Percentiles rank a stretch among this genome's conserved stretches.
phyloP scores from a whole-genome alignment of 768 basidiomycete genomes.

The Boletus vinaceobasis region DNA sequence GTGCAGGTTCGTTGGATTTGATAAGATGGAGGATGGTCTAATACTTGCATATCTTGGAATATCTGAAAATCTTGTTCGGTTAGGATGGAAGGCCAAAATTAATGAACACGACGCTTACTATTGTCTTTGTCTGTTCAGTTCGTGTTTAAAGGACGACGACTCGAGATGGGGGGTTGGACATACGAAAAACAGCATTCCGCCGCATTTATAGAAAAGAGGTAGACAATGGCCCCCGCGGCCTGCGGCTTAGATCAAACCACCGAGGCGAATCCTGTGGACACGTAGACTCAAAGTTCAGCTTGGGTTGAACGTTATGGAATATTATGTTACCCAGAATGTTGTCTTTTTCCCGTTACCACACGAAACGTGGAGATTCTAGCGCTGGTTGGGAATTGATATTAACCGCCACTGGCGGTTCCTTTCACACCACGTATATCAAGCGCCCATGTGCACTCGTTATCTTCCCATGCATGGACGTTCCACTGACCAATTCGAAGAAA shows the following conservation, averaged over 20 bases:
- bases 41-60: background rate
- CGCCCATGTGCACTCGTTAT: background rate
- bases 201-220: constrained; percentile 10
- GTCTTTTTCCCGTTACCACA: background rate
- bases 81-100: background rate
- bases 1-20: constrained; percentile 3
- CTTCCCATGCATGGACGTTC: background rate
- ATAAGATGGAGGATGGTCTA: constrained; percentile 7
- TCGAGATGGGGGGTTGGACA: background rate
- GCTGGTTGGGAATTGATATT: background rate
- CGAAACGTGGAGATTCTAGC: constrained; percentile 1
- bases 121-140: background rate
- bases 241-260: background rate
- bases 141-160: background rate
- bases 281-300: background rate
- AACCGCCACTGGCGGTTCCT: background rate
- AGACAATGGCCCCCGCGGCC: background rate
- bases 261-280: background rate
- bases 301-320: background rate
- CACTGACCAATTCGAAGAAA: background rate
- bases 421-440: background rate
- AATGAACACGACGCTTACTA: constrained; percentile 7
- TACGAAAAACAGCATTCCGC: background rate
- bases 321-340: background rate
- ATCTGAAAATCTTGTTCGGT: constrained; percentile 1